phyloP scores from a whole-genome alignment of 1,139 yeast species.

The Diutina rugosa region DNA sequence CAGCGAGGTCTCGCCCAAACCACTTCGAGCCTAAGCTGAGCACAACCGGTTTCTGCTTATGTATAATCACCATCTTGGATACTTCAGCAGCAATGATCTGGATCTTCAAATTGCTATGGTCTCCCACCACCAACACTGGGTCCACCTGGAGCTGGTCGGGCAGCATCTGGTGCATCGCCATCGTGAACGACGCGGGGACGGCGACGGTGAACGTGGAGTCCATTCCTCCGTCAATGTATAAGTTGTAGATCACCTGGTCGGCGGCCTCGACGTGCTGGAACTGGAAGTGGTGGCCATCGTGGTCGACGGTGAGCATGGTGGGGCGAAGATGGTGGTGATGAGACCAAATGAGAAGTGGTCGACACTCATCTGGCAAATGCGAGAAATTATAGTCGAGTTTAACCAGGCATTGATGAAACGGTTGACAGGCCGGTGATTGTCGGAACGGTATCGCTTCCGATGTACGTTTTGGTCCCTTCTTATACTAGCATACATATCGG shows the following conservation, averaged over 20 bases:
- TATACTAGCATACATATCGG: too few relatives aligned
- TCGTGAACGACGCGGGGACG: conserved; percentile 19
- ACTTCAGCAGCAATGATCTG: conserved; percentile 32
- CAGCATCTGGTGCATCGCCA: conserved; percentile 4
- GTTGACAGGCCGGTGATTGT: too few relatives aligned
- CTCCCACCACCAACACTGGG: conserved; percentile 27
- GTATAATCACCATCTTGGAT: conserved; percentile 20
- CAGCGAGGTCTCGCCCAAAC: conserved; percentile 24
- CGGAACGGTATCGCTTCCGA: too few relatives aligned
- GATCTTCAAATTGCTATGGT: conserved; percentile 25
- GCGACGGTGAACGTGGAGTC: conserved; percentile 32
- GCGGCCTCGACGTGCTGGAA: conserved; percentile 13
- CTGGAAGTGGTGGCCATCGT: not conserved
- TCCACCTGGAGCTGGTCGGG: conserved; percentile 19
- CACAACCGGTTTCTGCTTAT: conserved; percentile 20
- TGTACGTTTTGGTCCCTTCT: too few relatives aligned
- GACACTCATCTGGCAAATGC: too few relatives aligned
- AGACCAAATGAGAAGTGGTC: not conserved
- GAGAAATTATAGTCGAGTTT: too few relatives aligned
- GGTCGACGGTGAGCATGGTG: not conserved
- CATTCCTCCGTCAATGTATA: conserved; percentile 24
- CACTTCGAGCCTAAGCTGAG: conserved; percentile 28
- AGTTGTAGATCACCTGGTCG: conserved; percentile 23
- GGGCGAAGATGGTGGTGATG: not conserved
- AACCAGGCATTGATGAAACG: not conserved